phyloP scores from a whole-genome alignment of 163 green algal genomes.

The Picocystis sp. region DNA sequence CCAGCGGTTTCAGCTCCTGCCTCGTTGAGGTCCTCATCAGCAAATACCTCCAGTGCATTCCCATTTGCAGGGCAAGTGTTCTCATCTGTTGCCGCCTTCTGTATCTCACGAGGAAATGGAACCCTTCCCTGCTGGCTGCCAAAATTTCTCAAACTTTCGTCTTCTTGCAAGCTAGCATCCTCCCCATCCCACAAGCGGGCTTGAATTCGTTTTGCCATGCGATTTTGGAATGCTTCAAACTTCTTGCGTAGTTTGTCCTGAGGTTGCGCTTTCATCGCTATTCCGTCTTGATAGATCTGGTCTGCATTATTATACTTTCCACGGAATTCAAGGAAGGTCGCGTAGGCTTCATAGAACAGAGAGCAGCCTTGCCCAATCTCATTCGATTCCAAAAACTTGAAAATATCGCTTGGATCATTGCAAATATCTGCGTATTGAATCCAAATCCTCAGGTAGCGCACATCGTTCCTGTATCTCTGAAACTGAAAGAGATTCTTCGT shows the following conservation, averaged over 20 bases:
- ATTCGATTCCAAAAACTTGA: constrained; percentile 67
- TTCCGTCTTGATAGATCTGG: constrained; percentile 52
- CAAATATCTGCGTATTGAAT: constrained; percentile 83
- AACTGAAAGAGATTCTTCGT: constrained; percentile 50
- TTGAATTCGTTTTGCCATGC: constrained; percentile 61
- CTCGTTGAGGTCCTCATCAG: no score
- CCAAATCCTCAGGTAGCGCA: constrained; percentile 83
- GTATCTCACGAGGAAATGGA: not conserved
- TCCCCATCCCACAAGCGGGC: not conserved
- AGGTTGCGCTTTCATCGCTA: constrained; percentile 49
- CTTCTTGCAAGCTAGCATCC: not conserved
- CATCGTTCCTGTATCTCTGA: constrained; percentile 52
- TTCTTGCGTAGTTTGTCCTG: constrained; percentile 55
- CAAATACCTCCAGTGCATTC: no score
- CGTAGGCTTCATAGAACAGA: constrained; percentile 77
- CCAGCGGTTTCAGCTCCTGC: no score
- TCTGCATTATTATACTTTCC: constrained; percentile 54
- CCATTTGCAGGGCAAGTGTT: not conserved
- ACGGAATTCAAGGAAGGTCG: constrained; percentile 55
- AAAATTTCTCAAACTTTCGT: not conserved
- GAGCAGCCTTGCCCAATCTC: constrained; percentile 61
- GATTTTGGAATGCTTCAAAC: constrained; percentile 55
- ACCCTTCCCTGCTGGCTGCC: not conserved
- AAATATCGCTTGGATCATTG: constrained; percentile 71
- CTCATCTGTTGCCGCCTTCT: not conserved